Percentiles rank a stretch among this genome's conserved stretches.
Conservation (phyloP, 768 basidiomycete species). For the Austroboletus eburneus region DNA sequence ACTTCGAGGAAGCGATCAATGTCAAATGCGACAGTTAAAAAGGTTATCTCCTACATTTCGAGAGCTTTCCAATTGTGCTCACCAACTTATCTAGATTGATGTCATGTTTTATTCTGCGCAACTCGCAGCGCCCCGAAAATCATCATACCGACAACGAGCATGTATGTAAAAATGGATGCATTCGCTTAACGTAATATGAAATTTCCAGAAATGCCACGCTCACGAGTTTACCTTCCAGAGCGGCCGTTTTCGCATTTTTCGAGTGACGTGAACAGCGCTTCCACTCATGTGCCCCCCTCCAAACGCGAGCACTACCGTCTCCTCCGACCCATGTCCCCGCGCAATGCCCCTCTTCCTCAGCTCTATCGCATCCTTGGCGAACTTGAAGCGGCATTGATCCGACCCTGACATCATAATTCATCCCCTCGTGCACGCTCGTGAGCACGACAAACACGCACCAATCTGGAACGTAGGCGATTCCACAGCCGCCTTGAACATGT, state of each 20-base stretch:
- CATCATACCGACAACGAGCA: slow-evolving; percentile 7
- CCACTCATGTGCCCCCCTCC: slow-evolving; percentile 63
- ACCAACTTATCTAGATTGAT: background rate
- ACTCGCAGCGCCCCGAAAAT: slow-evolving; percentile 4
- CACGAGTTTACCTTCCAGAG: slow-evolving; percentile 81
- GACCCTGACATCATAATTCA: slow-evolving; percentile 46
- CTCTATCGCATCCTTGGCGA: slow-evolving; percentile 88
- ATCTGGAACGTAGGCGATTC: slow-evolving; percentile 79
- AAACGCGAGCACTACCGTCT: slow-evolving; percentile 91
- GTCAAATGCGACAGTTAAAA: slow-evolving; percentile 24
- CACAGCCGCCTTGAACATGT: slow-evolving; percentile 79
- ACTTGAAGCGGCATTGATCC: slow-evolving; percentile 85
- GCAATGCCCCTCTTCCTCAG: slow-evolving; percentile 74
- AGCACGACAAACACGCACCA: slow-evolving; percentile 42
- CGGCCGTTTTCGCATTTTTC: slow-evolving; percentile 80
- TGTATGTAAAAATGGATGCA: slow-evolving; percentile 19
- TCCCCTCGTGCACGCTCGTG: slow-evolving; percentile 8
- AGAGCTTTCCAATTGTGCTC: slow-evolving; percentile 13
- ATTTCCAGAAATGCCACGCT: slow-evolving; percentile 24
- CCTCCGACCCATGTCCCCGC: slow-evolving; percentile 68
- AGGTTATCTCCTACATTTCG: slow-evolving; percentile 26
- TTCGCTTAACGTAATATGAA: slow-evolving; percentile 26
- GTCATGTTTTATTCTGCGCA: background rate
- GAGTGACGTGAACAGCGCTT: slow-evolving; percentile 82
- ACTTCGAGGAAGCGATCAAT: slow-evolving; percentile 18